These are phyloP conservation scores for Sarocladium oryzae DNA, from an alignment of 2,329 filamentous ascomycete species.

Conservation along the genomic window DNA sequence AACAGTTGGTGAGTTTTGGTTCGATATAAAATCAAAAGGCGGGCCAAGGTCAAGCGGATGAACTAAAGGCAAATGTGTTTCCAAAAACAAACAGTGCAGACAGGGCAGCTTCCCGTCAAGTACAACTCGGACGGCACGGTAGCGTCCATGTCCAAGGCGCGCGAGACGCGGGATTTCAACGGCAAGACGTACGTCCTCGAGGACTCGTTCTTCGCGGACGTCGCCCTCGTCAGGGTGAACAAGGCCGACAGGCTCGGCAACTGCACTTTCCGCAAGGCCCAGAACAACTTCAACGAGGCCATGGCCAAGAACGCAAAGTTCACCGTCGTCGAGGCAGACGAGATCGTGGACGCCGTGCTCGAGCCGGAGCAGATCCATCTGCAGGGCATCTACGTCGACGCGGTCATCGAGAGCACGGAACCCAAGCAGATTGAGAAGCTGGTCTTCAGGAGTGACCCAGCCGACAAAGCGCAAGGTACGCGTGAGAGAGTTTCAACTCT, in stretches of 20 bases:
- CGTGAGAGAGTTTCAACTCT: conserved; percentile 63
- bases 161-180: conserved; percentile 86
- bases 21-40: too few relatives aligned
- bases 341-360: conserved; percentile 87
- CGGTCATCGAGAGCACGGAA: conserved; percentile 31
- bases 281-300: conserved; percentile 88
- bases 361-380: conserved; percentile 77
- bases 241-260: conserved; percentile 90
- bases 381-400: conserved; percentile 87
- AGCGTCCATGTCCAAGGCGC: conserved; percentile 66
- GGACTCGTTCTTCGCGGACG: conserved; percentile 80
- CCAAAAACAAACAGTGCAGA: conserved; percentile 54
- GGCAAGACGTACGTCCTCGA: conserved; percentile 89
- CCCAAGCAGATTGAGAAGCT: conserved; percentile 81
- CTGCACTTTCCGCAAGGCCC: conserved; percentile 80
- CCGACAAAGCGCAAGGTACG: conserved; percentile 48
- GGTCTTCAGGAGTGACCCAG: conserved; percentile 67
- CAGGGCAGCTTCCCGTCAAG: conserved; percentile 74
- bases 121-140: conserved; percentile 74
- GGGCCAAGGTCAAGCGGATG: too few relatives aligned
- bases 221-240: conserved; percentile 88
- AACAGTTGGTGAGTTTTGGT: conserved; percentile 46
- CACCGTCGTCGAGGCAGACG: conserved; percentile 87
- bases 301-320: conserved; percentile 89
- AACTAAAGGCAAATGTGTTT: background rate